Evolutionary conservation across 2,329 filamentous ascomycete species (phyloP), one percentile per base, ranked within the genome.

Genomic region (Botryotinia globosa): DNA sequence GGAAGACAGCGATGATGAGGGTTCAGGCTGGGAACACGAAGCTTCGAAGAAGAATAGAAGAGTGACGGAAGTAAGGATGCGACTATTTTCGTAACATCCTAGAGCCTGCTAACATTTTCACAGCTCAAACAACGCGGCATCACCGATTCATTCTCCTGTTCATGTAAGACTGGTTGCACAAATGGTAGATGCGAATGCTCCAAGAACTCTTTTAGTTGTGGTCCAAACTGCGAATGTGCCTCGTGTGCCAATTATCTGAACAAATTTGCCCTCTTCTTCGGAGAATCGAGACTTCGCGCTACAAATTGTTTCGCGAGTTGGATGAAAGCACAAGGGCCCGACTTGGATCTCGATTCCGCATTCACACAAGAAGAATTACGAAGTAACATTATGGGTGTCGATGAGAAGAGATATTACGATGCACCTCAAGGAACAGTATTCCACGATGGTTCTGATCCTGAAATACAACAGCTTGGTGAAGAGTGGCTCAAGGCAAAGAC

Each of bases 251-350:
- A 71, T 48, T 18, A 20, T 20, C 25, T 66, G 16, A 71, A 71
- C 37, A 42, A 58, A 22, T 22, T 71, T 45, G 61, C 69, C 18
- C 34, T 42, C 14, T 68, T 72, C 39, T 68, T 72, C 45, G 70
- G 48, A 22, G 63, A 67, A 34, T n/a, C 39, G 4, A 69, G 25
- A 34, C 42, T 69, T 22, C 66, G 66, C 22, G 66, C 54, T 37
- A 69, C 66, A 34, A 69, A 69, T 61, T 69, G 66, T n/a, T 69
- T 69, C 14, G 66, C 29, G 10, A n/a, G 51, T 44, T 69, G 66
- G 66, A 69, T 69, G 66, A 61, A 61, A 44, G 44, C 25, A 6
- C 56, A 51, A 39, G 69, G 59, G 9, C 44, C 44, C 6, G 44
- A 37, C 25, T 14, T 71, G 16, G 58, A 71, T 39, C 45, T 72